These are phyloP conservation scores for Globisporangium paroecandrum DNA, from an alignment of 352 stramenopile genomes.

Conservation along the genomic window DNA sequence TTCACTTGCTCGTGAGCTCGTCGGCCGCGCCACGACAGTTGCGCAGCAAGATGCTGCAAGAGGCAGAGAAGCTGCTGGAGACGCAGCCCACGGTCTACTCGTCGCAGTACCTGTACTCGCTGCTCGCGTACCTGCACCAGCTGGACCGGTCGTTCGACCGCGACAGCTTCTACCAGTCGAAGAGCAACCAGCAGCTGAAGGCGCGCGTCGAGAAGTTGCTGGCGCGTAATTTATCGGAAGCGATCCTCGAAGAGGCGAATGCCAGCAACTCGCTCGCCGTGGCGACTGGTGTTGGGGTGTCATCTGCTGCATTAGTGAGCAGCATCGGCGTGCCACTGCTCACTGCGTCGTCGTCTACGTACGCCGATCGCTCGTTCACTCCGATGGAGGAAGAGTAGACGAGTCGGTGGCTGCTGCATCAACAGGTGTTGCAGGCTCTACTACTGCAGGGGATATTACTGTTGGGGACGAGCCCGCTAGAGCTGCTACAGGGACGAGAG, in stretches of 20 bases:
- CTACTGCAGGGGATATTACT: neutral
- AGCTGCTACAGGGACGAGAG: conserved; percentile 4
- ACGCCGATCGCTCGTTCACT: conserved; percentile 26
- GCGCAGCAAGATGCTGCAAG: conserved; percentile 35
- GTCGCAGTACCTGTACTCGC: conserved; percentile 50
- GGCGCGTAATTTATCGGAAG: conserved; percentile 55
- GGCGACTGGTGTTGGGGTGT: neutral
- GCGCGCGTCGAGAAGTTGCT: conserved; percentile 47
- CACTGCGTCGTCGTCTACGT: conserved; percentile 22
- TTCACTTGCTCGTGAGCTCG: conserved; percentile 49
- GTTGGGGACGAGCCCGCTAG: neutral
- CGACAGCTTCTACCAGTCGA: conserved; percentile 38
- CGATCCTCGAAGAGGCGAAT: conserved; percentile 40
- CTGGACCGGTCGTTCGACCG: conserved; percentile 66
- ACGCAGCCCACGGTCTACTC: conserved; percentile 48
- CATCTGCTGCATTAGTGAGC: neutral
- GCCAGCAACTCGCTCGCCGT: neutral
- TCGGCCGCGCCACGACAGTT: conserved; percentile 41
- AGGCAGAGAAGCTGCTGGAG: conserved; percentile 50
- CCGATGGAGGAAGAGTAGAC: conserved; percentile 45
- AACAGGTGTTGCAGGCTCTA: conserved; percentile 2
- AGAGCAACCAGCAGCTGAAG: conserved; percentile 48
- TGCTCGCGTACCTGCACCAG: conserved; percentile 61
- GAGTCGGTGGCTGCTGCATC: neutral
- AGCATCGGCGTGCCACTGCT: conserved; percentile 4